Evolutionary conservation across 352 stramenopile genomes (phyloP), one percentile per base, ranked within the genome.

Genomic region (Pythium vanterpoolii): DNA sequence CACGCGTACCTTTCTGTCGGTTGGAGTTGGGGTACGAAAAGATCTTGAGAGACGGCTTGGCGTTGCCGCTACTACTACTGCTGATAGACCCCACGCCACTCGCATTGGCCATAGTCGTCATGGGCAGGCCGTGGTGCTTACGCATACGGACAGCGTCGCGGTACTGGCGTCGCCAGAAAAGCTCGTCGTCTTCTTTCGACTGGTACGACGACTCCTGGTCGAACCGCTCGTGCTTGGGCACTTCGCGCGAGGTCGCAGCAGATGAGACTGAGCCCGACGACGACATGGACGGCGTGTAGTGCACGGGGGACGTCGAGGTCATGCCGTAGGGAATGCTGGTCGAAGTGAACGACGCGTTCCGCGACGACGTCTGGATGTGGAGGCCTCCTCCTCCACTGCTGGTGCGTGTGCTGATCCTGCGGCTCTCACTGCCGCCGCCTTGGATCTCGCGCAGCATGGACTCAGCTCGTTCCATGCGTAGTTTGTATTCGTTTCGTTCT

Each of bases 21-120:
- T 78, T 72, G 11, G 64, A 68, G 50, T 84, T 73, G 0, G 76
- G 80, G 31, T 70, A 71, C 14, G 80, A 88, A 59, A 90, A 90
- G 62, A 90, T 90, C 73, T 83, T 83, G 36, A 90, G 73, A 6
- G 78, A 86, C 7, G 79, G 74, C 57, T 73, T 58, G 31, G n/a
- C 28, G 30, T 33, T 45, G 8, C 30, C 26, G 31, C 51, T 33
- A 11, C 30, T 21, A 23, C 51, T 33, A 11, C 30, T 18, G 46
- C 19, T 42, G 27, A 30, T 9, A 9, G n/a, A 8, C 13, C 39
- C 48, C 19, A 46, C n/a, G 11, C n/a, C 8, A 56, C 7, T 11
- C 45, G 33, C 10, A 6, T 23, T 19, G 14, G 31, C 9, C 28
- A 9, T 18, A 5, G 28, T 23, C 16, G 31, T 14, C 31, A 18